A percentile compares a stretch with the other conserved stretches of the same genome.
phyloP scores from a whole-genome alignment of 768 basidiomycete species.

The Mycena galericulata region DNA sequence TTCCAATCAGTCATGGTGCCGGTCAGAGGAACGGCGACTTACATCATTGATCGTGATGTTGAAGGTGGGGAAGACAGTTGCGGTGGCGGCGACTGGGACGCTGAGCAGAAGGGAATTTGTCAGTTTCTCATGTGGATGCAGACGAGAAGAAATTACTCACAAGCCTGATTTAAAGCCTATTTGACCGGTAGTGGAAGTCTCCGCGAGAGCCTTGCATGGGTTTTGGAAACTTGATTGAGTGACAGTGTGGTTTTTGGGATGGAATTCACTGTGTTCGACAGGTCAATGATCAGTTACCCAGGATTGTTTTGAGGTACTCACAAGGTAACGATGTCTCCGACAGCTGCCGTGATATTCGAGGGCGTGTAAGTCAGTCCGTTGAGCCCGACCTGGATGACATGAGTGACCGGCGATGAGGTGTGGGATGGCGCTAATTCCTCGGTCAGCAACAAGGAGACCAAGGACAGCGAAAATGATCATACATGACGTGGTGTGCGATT shows the following conservation, averaged over 20 bases:
- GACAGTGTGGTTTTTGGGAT: conserved; percentile 45
- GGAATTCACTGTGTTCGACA: conserved; percentile 16
- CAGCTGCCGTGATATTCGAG: conserved; percentile 28
- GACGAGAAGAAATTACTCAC: conserved; percentile 16
- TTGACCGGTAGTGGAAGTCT: conserved; percentile 22
- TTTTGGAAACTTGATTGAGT: conserved; percentile 44
- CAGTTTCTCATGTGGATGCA: not conserved
- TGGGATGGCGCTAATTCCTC: not conserved
- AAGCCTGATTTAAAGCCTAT: conserved; percentile 46
- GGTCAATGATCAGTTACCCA: not conserved
- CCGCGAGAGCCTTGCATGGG: conserved; percentile 38
- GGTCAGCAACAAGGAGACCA: not conserved
- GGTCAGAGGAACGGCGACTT: not conserved
- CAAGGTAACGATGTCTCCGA: conserved; percentile 39
- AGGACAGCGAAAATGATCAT: conserved; percentile 20
- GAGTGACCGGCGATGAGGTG: conserved; percentile 18
- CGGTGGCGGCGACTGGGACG: conserved; percentile 41
- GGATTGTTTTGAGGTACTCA: not conserved
- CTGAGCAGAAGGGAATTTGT: conserved; percentile 39
- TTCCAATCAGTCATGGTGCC: not conserved
- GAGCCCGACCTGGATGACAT: conserved; percentile 36
- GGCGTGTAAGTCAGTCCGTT: conserved; percentile 33
- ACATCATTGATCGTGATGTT: conserved; percentile 56
- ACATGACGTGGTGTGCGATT: conserved; percentile 15
- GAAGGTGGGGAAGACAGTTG: conserved; percentile 52